phyloP scores from a whole-genome alignment of 176 grass and related monocot species.

The Oryza longistaminata region DNA sequence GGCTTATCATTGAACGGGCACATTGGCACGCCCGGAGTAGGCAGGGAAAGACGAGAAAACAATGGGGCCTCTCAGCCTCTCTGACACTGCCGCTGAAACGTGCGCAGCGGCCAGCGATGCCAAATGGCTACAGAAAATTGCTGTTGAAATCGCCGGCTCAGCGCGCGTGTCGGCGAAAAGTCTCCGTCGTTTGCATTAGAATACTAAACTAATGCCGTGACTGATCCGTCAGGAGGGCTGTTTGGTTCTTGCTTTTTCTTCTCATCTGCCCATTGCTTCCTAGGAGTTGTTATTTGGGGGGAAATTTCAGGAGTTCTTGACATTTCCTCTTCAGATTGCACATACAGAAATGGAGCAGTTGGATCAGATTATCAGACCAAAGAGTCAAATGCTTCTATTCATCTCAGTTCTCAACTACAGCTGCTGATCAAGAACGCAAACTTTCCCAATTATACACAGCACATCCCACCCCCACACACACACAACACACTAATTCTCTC shows the following conservation, averaged over 20 bases:
- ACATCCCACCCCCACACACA: not conserved
- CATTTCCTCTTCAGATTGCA: not conserved
- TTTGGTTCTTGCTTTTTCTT: not conserved
- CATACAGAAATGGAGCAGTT: not conserved
- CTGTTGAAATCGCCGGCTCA: not conserved
- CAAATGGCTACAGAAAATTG: slow-evolving; percentile 16
- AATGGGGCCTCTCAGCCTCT: not conserved
- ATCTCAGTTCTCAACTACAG: not conserved
- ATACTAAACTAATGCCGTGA: not conserved
- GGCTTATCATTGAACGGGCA: slow-evolving; percentile 4
- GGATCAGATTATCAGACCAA: not conserved
- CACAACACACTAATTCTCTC: not conserved
- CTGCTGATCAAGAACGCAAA: not conserved
- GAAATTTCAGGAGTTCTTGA: not conserved
- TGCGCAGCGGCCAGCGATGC: not conserved
- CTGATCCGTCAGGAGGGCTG: not conserved
- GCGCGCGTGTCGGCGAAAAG: slow-evolving; percentile 25
- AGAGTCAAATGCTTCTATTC: not conserved
- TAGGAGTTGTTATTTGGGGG: not conserved
- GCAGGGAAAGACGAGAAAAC: not conserved
- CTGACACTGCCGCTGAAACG: not conserved
- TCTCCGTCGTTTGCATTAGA: slow-evolving; percentile 13
- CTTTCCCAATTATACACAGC: not conserved
- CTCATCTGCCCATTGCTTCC: not conserved
- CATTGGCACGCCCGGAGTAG: not conserved